Conservation (phyloP, 1,284 basidiomycete genomes). For the Thecaphora frezii region DNA sequence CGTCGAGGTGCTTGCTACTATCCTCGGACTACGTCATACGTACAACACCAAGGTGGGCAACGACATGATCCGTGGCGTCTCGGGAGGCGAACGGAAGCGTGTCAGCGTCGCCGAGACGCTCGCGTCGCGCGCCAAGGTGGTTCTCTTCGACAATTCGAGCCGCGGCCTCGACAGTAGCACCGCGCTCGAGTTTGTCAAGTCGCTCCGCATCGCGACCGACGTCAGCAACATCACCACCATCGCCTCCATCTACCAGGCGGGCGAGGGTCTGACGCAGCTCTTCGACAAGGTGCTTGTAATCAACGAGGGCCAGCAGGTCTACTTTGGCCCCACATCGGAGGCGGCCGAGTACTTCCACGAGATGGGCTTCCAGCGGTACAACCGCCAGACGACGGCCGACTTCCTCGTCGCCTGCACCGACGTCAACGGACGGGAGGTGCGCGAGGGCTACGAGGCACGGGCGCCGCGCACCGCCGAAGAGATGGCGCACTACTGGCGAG, state of each 20-base stretch:
- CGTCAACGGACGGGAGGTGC: conserved; percentile 59
- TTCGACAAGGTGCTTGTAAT: conserved; percentile 54
- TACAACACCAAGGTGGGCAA: conserved; percentile 59
- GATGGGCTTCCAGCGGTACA: conserved; percentile 59
- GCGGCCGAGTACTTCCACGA: conserved; percentile 45
- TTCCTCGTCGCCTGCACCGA: conserved; percentile 61
- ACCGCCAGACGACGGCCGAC: conserved; percentile 59
- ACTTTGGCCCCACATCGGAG: conserved; percentile 43
- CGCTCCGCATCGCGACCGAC: conserved; percentile 46
- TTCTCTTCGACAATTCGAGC: conserved; percentile 48
- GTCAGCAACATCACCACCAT: conserved; percentile 30
- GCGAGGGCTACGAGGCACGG: conserved; percentile 47
- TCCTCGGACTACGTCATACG: conserved; percentile 48
- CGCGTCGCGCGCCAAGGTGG: conserved; percentile 42
- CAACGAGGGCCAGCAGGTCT: conserved; percentile 54
- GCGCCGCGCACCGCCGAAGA: conserved; percentile 50
- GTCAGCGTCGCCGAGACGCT: conserved; percentile 59
- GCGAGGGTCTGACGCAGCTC: conserved; percentile 41
- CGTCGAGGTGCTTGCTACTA: conserved; percentile 45
- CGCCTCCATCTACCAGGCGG: conserved; percentile 51
- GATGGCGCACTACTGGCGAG: conserved; percentile 33
- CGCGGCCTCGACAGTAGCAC: conserved; percentile 51
- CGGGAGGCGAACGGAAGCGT: conserved; percentile 62
- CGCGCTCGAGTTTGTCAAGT: conserved; percentile 47
- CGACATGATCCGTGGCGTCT: conserved; percentile 44